Evolutionary conservation across 352 stramenopile species (phyloP).

Genomic region (Phytophthora sansomeana): DNA sequence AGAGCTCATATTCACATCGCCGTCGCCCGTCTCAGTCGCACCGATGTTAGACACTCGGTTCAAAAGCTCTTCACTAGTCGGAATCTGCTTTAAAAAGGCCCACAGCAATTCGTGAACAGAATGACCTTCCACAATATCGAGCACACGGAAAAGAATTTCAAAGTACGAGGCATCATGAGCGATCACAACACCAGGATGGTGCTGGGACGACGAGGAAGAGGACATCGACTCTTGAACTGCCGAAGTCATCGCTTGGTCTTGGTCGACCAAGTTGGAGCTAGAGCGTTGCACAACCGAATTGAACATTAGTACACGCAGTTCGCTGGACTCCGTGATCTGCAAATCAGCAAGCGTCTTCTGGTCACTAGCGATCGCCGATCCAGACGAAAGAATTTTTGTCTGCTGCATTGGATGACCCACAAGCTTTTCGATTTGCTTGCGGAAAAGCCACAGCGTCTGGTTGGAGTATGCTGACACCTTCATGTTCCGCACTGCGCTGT

Average conservation of each 20-base stretch:
- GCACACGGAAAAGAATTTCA: constrained; percentile 83
- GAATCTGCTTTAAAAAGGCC: constrained; percentile 87
- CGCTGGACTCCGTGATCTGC: constrained; percentile 76
- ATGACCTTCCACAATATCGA: constrained; percentile 70
- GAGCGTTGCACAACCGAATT: constrained; percentile 77
- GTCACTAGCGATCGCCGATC: constrained; percentile 75
- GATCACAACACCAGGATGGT: constrained; percentile 73
- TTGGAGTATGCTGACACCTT: constrained; percentile 78
- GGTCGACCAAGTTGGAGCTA: constrained; percentile 41
- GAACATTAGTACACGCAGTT: constrained; percentile 84
- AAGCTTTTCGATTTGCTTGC: constrained; percentile 78
- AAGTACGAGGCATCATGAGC: constrained; percentile 77
- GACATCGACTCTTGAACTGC: constrained; percentile 25
- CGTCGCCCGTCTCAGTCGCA: constrained; percentile 30
- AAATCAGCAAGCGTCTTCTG: constrained; percentile 86
- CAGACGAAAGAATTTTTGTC: constrained; percentile 81
- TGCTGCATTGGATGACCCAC: constrained; percentile 79
- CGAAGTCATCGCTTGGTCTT: constrained; percentile 49
- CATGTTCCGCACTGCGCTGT: constrained; percentile 71
- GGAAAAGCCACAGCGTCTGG: constrained; percentile 74
- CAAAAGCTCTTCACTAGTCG: constrained; percentile 76
- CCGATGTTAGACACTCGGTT: constrained; percentile 69
- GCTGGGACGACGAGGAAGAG: constrained; percentile 32
- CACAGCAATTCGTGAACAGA: constrained; percentile 77
- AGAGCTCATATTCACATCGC: constrained; percentile 56